Conservation (phyloP, 768 basidiomycete species). For the Kwoniella heveanensis region DNA sequence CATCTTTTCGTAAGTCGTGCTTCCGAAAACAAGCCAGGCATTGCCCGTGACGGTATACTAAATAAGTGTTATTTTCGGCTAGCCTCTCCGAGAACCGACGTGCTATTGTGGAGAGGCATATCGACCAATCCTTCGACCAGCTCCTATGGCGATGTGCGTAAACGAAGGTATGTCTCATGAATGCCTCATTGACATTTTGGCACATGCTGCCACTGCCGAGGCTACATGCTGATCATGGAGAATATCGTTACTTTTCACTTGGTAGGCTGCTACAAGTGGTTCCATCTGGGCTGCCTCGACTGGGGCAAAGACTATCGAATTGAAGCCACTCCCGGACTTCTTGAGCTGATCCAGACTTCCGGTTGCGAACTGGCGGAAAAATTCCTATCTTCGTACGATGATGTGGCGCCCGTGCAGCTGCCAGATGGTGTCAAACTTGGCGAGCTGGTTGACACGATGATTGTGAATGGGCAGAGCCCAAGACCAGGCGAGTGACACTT, state of each 20-base stretch:
- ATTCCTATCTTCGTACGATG: background rate
- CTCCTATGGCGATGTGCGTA: constrained; percentile 22
- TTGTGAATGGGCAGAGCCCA: background rate
- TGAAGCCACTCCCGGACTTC: background rate
- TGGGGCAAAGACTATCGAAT: background rate
- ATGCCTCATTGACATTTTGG: background rate
- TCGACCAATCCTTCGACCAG: constrained; percentile 3
- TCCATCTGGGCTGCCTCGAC: constrained; percentile 28
- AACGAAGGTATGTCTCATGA: background rate
- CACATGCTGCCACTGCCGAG: too few relatives aligned
- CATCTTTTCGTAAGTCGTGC: constrained; percentile 19
- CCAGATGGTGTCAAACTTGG: background rate
- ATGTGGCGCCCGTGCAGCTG: background rate
- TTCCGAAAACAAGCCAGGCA: too few relatives aligned
- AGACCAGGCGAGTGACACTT: background rate
- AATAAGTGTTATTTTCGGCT: too few relatives aligned
- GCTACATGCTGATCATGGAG: background rate
- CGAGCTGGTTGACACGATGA: background rate
- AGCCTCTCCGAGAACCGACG: constrained; percentile 17
- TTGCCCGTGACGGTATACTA: too few relatives aligned
- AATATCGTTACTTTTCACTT: background rate
- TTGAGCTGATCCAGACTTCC: constrained; percentile 9
- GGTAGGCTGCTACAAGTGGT: constrained; percentile 37
- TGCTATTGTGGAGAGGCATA: constrained; percentile 25
- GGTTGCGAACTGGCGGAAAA: constrained; percentile 13